Base-by-base conservation (phyloP, 495 filamentous ascomycete genomes). In the Penicillium taxi region DNA sequence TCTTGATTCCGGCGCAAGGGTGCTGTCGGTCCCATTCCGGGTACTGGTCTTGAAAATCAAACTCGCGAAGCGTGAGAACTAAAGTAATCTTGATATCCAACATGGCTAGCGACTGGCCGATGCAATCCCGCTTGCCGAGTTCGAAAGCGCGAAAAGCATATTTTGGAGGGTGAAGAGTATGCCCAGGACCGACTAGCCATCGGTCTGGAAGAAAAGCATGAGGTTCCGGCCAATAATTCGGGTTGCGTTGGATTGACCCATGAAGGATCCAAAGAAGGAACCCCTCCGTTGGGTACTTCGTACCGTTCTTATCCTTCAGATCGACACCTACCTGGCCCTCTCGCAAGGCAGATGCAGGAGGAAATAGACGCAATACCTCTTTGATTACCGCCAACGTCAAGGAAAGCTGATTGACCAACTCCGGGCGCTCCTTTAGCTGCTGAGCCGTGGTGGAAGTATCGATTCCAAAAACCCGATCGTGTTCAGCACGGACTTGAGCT, bases 11-110 rank as follows among this genome's bases (percentile, higher is more conserved):
- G 13, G 1, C 1, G 4, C 16, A 4, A 29, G 27, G 27, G 13
- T 29, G 6, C 27, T n/a, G 27, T 13, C 27, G 27, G 9, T 29
- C 27, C 4, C 6, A 29, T 15, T 29, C 27, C 4, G 27, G 12
- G 27, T 29, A 29, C 27, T 29, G 27, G 13, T 29, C 27, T 4
- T 29, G 27, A 13, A 29, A 29, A 18, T 33, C 31, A n/a, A 33
- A 22, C 1, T 22, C 18, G 17, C 31, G 31, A n/a, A 33, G 4
- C 9, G 31, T 33, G 6, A 33, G 9, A 4, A 14, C 31, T 11
- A 33, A 22, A 2, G n/a, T 13, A 11, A 22, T 8, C 11, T 22
- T 33, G 2, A 33, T n/a, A 11, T 22, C 31, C 3, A 33, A 3
- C 18, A 21, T n/a, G 1, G 31, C 31, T 6, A 33, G 18, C 17